phyloP scores from a whole-genome alignment of 352 stramenopile species.

The Phytophthora pinifolia region DNA sequence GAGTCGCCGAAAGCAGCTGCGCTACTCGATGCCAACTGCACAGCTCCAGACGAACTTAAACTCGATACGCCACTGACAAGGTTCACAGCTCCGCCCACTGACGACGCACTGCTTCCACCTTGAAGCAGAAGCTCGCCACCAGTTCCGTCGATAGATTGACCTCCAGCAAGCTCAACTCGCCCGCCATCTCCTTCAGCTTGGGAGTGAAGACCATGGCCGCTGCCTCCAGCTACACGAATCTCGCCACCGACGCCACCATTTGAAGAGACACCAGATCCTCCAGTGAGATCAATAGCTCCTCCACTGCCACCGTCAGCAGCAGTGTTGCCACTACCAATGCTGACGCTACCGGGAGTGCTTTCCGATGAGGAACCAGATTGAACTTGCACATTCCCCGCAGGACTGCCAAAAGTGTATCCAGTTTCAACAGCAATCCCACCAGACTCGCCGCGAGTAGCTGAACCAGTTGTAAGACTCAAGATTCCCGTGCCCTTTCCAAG shows the following conservation, averaged over 20 bases:
- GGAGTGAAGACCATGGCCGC: conserved; percentile 36
- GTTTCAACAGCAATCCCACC: conserved; percentile 29
- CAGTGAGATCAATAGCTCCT: conserved; percentile 36
- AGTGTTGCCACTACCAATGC: conserved; percentile 38
- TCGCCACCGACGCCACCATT: conserved; percentile 52
- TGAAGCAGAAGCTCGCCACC: conserved; percentile 37
- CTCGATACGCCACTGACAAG: conserved; percentile 45
- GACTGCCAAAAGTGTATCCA: conserved; percentile 23
- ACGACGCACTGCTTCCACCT: conserved; percentile 43
- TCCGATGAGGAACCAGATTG: conserved; percentile 31
- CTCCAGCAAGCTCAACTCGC: conserved; percentile 32
- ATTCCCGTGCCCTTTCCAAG: conserved; percentile 28
- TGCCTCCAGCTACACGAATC: conserved; percentile 40
- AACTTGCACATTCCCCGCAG: conserved; percentile 33
- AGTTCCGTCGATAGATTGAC: conserved; percentile 40
- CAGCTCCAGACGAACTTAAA: conserved; percentile 44
- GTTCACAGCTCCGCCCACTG: conserved; percentile 40
- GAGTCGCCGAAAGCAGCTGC: conserved; percentile 44
- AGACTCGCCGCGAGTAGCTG: conserved; percentile 21
- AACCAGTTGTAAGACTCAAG: conserved; percentile 34
- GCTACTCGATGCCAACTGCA: conserved; percentile 39
- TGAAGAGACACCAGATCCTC: conserved; percentile 44
- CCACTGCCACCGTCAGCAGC: conserved; percentile 29
- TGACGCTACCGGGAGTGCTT: conserved; percentile 34
- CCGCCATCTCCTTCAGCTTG: conserved; percentile 39